Evolutionary conservation across 768 basidiomycete species (phyloP).

Genomic region (Galerina marginata): DNA sequence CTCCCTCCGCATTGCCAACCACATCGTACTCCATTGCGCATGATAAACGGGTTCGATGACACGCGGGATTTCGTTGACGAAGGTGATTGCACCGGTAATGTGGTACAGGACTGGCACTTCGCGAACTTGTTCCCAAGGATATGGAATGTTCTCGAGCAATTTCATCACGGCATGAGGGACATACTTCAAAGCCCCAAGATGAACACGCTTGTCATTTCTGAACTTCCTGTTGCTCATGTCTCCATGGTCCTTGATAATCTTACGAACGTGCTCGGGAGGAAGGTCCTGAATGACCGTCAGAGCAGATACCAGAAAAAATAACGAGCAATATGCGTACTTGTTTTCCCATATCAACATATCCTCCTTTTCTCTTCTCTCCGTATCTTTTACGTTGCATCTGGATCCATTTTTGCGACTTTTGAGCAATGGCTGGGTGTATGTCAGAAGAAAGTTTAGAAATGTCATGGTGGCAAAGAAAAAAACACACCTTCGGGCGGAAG

Average conservation of each 20-base stretch:
- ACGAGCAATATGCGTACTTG: conserved; percentile 59
- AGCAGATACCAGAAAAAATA: conserved; percentile 18
- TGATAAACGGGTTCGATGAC: conserved; percentile 98
- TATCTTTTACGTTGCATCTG: conserved; percentile 93
- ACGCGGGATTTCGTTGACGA: conserved; percentile 97
- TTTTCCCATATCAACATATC: conserved; percentile 91
- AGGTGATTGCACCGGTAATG: conserved; percentile 99
- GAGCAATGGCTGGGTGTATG: conserved; percentile 62
- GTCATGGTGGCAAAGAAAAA: conserved; percentile 7
- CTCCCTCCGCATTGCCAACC: conserved; percentile 98
- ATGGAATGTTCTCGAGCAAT: conserved; percentile 96
- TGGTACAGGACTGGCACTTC: conserved; percentile 99
- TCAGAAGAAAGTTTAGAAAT: conserved; percentile 23
- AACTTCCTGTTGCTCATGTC: conserved; percentile 99
- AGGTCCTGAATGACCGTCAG: conserved; percentile 65
- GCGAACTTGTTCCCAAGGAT: conserved; percentile 98
- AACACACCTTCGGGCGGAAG: conserved; percentile 52
- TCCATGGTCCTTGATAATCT: conserved; percentile 99
- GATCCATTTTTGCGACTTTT: conserved; percentile 96
- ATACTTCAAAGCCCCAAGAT: conserved; percentile 97
- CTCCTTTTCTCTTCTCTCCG: conserved; percentile 89
- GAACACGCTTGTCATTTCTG: conserved; percentile 98
- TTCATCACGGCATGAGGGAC: conserved; percentile 99
- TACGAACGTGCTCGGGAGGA: conserved; percentile 96
- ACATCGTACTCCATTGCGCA: conserved; percentile 99